phyloP scores from a whole-genome alignment of 805 yeast genomes.

The Candida anglica region DNA sequence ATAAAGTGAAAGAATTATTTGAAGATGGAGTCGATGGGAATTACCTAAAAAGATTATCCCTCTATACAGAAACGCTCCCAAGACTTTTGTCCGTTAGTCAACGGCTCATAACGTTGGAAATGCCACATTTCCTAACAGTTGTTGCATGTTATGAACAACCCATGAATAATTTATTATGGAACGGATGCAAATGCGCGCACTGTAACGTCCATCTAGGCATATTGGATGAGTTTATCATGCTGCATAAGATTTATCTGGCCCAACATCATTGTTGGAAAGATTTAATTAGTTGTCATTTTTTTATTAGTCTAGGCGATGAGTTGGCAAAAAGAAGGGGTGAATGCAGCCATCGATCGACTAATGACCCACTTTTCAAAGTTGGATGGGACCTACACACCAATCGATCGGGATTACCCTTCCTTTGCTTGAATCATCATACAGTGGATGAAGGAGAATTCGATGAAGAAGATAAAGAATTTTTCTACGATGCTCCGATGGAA shows the following conservation, averaged over 20 bases:
- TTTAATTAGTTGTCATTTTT: constrained; percentile 53
- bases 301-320: constrained; percentile 48
- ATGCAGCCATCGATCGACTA: no score
- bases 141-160: constrained; percentile 67
- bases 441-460: constrained; percentile 34
- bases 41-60: constrained; percentile 51
- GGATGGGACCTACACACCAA: constrained; percentile 32
- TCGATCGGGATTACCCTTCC: constrained; percentile 23
- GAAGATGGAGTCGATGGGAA: constrained; percentile 77
- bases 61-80: constrained; percentile 50
- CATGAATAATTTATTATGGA: constrained; percentile 70
- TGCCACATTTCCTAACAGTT: constrained; percentile 59
- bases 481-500: constrained; percentile 8
- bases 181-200: constrained; percentile 64
- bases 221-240: constrained; percentile 58
- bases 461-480: constrained; percentile 15
- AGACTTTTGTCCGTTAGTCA: constrained; percentile 20
- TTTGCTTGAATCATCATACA: constrained; percentile 28
- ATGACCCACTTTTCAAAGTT: constrained; percentile 6
- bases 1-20: no score
- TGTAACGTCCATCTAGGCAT: constrained; percentile 48
- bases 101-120: constrained; percentile 40
- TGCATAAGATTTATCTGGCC: constrained; percentile 56
- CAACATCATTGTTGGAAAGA: constrained; percentile 50
- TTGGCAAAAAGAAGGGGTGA: constrained; percentile 31